phyloP scores from a whole-genome alignment of 331 rosid genomes.

The Cydonia oblonga region DNA sequence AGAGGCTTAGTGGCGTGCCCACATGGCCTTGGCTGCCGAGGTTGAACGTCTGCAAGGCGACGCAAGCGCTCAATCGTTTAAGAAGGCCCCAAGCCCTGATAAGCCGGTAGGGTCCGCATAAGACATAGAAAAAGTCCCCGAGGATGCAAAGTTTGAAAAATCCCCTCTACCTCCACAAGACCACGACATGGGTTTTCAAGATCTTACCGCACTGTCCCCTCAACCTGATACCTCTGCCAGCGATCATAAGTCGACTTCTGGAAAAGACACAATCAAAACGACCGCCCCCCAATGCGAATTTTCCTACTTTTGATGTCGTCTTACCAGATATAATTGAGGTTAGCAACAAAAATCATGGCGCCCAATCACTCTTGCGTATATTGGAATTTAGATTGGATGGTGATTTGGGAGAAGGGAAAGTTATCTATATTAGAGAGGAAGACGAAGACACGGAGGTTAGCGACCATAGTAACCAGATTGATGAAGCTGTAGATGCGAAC shows the following conservation, averaged over 20 bases:
- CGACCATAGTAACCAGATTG: neutral
- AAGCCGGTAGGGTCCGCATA: fast-evolving
- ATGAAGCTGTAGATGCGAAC: fast-evolving
- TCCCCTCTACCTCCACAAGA: neutral
- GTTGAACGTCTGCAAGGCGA: fast-evolving
- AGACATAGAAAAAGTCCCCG: fast-evolving
- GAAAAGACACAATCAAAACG: neutral
- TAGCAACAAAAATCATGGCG: fast-evolving
- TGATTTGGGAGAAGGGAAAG: neutral
- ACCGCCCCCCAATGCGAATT: fast-evolving
- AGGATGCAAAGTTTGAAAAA: neutral
- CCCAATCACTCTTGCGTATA: no score
- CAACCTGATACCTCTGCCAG: no score
- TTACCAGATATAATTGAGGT: neutral
- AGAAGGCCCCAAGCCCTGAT: neutral
- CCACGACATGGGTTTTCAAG: neutral
- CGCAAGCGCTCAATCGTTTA: no score
- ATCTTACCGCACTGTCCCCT: neutral
- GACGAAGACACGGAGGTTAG: neutral
- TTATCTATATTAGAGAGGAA: no score
- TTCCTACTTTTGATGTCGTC: no score
- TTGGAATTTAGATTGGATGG: no score
- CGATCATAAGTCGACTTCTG: neutral
- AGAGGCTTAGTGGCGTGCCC: neutral
- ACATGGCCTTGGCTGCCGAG: fast-evolving